Evolutionary conservation across 1,139 yeast genomes (phyloP), one percentile per base, ranked within the genome.

Genomic region (Debaryomyces udenii): DNA sequence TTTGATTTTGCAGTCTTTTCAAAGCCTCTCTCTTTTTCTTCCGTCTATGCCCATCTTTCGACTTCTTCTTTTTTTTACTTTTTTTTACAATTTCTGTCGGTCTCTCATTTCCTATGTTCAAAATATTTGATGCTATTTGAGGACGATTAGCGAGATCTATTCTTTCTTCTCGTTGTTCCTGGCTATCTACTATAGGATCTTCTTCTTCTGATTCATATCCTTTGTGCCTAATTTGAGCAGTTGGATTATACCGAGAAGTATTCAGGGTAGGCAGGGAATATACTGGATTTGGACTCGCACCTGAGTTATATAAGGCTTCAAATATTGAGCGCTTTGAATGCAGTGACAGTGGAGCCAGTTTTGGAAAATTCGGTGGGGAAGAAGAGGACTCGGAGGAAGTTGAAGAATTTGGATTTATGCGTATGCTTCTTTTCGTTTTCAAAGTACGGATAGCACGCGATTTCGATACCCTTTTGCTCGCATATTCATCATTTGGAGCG

Each of bases 41-140:
- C 22, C 30, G 9, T 14, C 27, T 24, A 24, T 17, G 24, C 9
- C 37, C 31, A 33, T 33, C 37, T 17, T 16, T 33, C 14, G 30
- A 24, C 6, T 26, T 76, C 51, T 79, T 78, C 32, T 81, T 64
- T 4, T 42, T 48, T 3, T 55, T 59, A 10, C 68, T 68, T 13
- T 51, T 43, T 18, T 52, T 43, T 27, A 74, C 50, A 9, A 75
- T 58, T 35, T 57, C 52, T 15, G 70, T 32, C 3, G 71, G 43
- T 31, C 60, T 52, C 33, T 20, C 22, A 20, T 20, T 20, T 20
- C 7, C 22, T 5, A 6, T 6, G 5, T 20, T 7, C 22, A 20
- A 5, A 6, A 20, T 7, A 20, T 20, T 6, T 7, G 22, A 20
- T 32, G 23, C 18, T 6, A 22, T 9, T 9, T 13, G 22, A 18